Evolutionary conservation across 352 stramenopile genomes (phyloP).

Genomic region (Blastocystis sp.): DNA sequence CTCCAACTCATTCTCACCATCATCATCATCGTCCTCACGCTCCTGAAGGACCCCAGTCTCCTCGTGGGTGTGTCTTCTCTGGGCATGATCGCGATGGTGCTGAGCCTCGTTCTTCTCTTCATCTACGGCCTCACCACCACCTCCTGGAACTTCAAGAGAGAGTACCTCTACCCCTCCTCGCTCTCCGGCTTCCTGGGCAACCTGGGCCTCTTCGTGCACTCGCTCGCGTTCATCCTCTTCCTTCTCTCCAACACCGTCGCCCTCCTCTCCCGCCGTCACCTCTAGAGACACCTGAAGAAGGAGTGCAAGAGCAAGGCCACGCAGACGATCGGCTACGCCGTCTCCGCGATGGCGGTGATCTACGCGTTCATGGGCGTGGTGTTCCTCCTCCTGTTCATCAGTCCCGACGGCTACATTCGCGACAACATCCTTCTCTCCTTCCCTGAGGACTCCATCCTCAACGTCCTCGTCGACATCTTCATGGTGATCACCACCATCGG

Average conservation of each 20-base stretch:
- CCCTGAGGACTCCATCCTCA: slow-evolving; percentile 5
- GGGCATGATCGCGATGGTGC: slow-evolving; percentile 38
- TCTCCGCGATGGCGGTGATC: slow-evolving; percentile 42
- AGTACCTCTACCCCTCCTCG: slow-evolving; percentile 22
- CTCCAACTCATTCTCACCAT: slow-evolving; percentile 24
- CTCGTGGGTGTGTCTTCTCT: slow-evolving; percentile 58
- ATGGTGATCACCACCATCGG: slow-evolving; percentile 49
- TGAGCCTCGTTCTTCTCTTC: slow-evolving; percentile 44
- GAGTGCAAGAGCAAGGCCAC: slow-evolving; percentile 9
- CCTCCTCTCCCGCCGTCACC: not conserved
- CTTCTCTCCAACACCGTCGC: slow-evolving; percentile 29
- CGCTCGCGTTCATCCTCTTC: slow-evolving; percentile 58
- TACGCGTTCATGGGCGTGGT: slow-evolving; percentile 50
- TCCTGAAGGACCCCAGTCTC: slow-evolving; percentile 54
- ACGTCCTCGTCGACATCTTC: not conserved
- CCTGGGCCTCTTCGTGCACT: slow-evolving; percentile 46
- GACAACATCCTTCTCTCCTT: slow-evolving; percentile 23
- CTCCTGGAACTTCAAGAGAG: slow-evolving; percentile 31
- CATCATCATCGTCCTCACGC: slow-evolving; percentile 14
- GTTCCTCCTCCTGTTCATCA: slow-evolving; percentile 38
- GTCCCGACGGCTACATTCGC: not conserved
- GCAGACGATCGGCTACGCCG: slow-evolving; percentile 20
- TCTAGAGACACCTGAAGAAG: slow-evolving; percentile 49
- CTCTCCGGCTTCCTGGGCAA: slow-evolving; percentile 19
- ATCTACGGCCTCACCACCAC: slow-evolving; percentile 25